Percentiles rank a stretch among this genome's conserved stretches.
These are phyloP conservation scores for Aethionema arabicum DNA, from an alignment of 345 rosid species.

Conservation along the genomic window DNA sequence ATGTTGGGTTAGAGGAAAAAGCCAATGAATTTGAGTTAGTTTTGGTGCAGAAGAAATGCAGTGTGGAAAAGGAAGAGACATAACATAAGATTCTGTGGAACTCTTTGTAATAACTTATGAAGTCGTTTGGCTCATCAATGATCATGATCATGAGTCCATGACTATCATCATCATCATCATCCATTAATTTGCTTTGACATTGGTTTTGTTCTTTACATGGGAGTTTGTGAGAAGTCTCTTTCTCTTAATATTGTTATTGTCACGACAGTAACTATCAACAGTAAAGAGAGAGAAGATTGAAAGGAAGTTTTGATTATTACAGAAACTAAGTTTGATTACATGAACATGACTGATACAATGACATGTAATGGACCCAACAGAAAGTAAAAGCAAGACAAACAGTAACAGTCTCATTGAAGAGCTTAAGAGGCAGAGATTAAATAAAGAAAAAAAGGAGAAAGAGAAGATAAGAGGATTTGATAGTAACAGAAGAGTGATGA, in stretches of 20 bases:
- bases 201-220: no score
- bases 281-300: not conserved
- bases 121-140: not conserved
- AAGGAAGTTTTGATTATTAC: slow-evolving; percentile 20
- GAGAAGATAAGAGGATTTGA: slow-evolving; percentile 17
- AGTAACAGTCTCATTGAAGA: slow-evolving; percentile 24
- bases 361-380: slow-evolving; percentile 28
- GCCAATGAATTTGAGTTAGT: slow-evolving; percentile 50
- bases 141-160: not conserved
- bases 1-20: slow-evolving; percentile 49
- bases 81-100: slow-evolving; percentile 10
- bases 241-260: no score
- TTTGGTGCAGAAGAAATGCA: slow-evolving; percentile 47
- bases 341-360: slow-evolving; percentile 4
- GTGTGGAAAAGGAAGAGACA: slow-evolving; percentile 20
- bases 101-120: slow-evolving; percentile 11
- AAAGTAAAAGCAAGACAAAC: slow-evolving; percentile 16
- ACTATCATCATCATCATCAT: not conserved
- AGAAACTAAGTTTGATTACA: slow-evolving; percentile 1
- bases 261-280: no score
- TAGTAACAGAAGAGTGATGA: slow-evolving; percentile 34
- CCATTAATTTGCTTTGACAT: not conserved
- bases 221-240: no score
- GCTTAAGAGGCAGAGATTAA: slow-evolving; percentile 25
- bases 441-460: not conserved